Evolutionary conservation across 768 basidiomycete genomes (phyloP).

Genomic region (Saitozyma sp.): DNA sequence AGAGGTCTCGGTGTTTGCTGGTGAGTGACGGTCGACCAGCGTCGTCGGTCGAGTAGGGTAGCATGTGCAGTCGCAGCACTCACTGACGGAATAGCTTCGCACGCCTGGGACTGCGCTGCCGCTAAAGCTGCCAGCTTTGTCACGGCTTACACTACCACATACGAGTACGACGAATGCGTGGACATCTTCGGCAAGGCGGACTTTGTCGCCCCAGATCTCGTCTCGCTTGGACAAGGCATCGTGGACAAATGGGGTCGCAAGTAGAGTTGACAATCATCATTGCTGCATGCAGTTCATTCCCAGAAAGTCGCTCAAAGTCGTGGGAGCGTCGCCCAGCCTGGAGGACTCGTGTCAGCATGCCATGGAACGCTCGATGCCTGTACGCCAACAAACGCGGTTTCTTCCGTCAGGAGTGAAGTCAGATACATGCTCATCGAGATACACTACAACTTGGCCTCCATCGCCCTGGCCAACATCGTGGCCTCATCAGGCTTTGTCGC

Average conservation of each 20-base stretch:
- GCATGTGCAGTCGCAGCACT: not conserved
- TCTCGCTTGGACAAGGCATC: constrained; percentile 28
- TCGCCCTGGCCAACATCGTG: constrained; percentile 10
- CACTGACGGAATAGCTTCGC: constrained; percentile 20
- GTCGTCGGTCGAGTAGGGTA: too few relatives aligned
- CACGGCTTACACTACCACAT: constrained; percentile 38
- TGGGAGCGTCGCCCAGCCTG: too few relatives aligned
- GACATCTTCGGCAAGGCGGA: constrained; percentile 33
- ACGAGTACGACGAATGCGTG: constrained; percentile 37
- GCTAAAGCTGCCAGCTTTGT: constrained; percentile 34
- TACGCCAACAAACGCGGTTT: too few relatives aligned
- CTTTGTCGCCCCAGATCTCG: constrained; percentile 28
- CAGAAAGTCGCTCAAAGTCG: too few relatives aligned
- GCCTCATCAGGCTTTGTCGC: constrained; percentile 20
- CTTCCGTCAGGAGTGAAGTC: too few relatives aligned
- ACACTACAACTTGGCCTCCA: constrained; percentile 19
- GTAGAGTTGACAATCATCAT: not conserved
- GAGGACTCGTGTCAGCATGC: too few relatives aligned
- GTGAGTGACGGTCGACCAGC: constrained; percentile 8
- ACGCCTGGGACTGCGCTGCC: constrained; percentile 37
- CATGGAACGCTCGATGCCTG: too few relatives aligned
- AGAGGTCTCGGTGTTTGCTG: constrained; percentile 39
- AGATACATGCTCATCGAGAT: too few relatives aligned
- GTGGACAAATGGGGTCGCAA: constrained; percentile 33
- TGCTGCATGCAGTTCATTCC: too few relatives aligned